phyloP scores from a whole-genome alignment of 139 green algal genomes.

The Chlorella vulgaris region DNA sequence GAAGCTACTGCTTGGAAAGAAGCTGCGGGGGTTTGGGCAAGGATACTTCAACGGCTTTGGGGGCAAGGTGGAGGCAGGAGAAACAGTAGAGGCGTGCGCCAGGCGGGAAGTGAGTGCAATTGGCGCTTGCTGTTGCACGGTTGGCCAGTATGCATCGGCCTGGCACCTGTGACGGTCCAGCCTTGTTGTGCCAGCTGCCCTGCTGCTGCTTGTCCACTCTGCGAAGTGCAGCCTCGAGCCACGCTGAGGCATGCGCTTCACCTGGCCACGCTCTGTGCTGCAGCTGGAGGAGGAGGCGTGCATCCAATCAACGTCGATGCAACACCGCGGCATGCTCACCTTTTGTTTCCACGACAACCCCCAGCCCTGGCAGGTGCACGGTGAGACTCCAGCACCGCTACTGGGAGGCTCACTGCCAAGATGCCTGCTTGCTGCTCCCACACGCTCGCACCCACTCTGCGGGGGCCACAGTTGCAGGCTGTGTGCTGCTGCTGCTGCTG shows the following conservation, averaged over 20 bases:
- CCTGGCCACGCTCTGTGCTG: background rate
- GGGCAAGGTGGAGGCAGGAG: conserved; percentile 54
- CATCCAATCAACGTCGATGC: conserved; percentile 31
- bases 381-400: conserved; percentile 20
- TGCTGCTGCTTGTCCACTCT: background rate
- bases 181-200: background rate
- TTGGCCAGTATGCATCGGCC: background rate
- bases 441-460: background rate
- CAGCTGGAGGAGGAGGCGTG: conserved; percentile 61
- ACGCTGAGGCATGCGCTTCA: background rate
- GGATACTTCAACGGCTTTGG: conserved; percentile 64
- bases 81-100: conserved; percentile 50
- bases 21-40: conserved; percentile 64
- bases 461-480: background rate
- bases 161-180: background rate
- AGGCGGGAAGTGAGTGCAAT: conserved; percentile 38
- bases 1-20: conserved; percentile 58
- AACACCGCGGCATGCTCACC: conserved; percentile 47
- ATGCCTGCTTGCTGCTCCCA: background rate
- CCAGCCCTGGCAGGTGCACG: conserved; percentile 63
- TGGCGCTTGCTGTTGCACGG: background rate
- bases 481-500: background rate
- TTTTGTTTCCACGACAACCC: conserved; percentile 65
- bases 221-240: too few relatives aligned
- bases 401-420: background rate